Percentiles rank a stretch among this genome's conserved stretches.
Evolutionary conservation across 805 yeast genomes (phyloP).

Genomic region (Starmerella stigmatis): DNA sequence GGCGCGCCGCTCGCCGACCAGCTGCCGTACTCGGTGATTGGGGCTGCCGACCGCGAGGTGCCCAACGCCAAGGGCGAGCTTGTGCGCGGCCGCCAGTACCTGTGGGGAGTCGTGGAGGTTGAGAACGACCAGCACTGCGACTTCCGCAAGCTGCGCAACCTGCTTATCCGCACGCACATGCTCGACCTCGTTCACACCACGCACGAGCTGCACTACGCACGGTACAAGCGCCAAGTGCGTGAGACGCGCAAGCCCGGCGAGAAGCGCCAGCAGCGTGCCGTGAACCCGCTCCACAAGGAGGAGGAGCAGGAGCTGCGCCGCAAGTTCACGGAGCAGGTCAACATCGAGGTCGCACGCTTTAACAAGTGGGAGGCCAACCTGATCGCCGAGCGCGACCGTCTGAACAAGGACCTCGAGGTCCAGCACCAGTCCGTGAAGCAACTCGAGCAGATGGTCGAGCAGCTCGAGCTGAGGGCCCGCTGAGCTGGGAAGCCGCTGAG

Average conservation of each 20-base stretch:
- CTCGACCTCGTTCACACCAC: conserved; percentile 69
- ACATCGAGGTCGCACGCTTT: conserved; percentile 92
- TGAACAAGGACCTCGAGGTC: conserved; percentile 87
- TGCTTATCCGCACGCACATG: conserved; percentile 61
- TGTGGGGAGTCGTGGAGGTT: conserved; percentile 81
- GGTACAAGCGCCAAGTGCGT: conserved; percentile 51
- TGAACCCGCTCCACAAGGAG: conserved; percentile 88
- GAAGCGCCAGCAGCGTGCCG: conserved; percentile 32
- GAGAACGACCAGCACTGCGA: conserved; percentile 74
- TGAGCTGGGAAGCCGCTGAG: too few relatives aligned
- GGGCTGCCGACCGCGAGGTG: conserved; percentile 44
- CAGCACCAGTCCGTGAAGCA: conserved; percentile 44
- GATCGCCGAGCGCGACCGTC: conserved; percentile 85
- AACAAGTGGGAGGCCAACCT: conserved; percentile 98
- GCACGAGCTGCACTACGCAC: conserved; percentile 59
- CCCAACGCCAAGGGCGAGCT: conserved; percentile 36
- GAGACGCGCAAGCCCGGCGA: conserved; percentile 39
- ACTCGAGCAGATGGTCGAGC: conserved; percentile 30
- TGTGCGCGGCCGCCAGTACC: conserved; percentile 66
- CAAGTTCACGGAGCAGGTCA: conserved; percentile 92
- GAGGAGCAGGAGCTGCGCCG: conserved; percentile 91
- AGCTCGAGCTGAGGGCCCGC: conserved; percentile 19
- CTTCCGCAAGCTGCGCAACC: conserved; percentile 50
- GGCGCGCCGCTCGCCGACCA: conserved; percentile 29
- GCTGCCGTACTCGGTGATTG: conserved; percentile 64